Base-by-base conservation (phyloP, 108 stramenopile species). In the Nannochloropsis salina region DNA sequence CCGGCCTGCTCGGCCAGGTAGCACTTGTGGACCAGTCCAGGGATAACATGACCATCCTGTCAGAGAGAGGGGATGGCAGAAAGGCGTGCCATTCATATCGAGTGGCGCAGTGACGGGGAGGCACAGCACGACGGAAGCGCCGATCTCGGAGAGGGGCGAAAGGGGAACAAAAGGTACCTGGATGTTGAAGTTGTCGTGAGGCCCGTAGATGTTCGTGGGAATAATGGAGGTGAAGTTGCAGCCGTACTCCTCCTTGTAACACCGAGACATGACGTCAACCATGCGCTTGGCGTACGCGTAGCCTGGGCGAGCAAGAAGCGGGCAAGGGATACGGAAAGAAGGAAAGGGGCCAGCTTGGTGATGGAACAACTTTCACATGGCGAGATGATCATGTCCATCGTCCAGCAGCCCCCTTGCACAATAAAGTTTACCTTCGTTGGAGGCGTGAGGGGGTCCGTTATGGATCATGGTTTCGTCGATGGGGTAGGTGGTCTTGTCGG, bases 391-490 rank as follows among this genome's bases (percentile, higher is more conserved):
- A 31, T 1, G 31, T 31, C 31, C 31, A 31, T 31, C 31, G 31
- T 31, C 31, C 31, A 31, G 31, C 31, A 31, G 31, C 31, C 31
- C 31, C 31, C 31, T 1, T 31, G 31, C 31, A 31, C 31, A 31
- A 31, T 1, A 31, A 31, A 31, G 5, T n/a, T 74, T 74, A 74
- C 61, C 91, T 87, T 97, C 98, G 91, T 99, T 99, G 88, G 92
- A 92, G 44, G 92, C 88, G 88, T 99, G 98, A 21, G 98, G 98
- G 41, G 98, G 96, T 20, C 98, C 98, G 86, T 96, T 91, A 93
- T 98, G 98, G 41, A 98, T 90, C 98, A 98, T 99, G 88, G 96
- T 97, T 92, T 99, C 98, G 88, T 99, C 96, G 85, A 99, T 99
- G 82, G 98, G 98, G 90, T 97, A 99, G 79, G 96, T 96, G 43